These are phyloP conservation scores for Fraxinus greggii DNA, from an alignment of 305 asterid species.

Conservation along the genomic window DNA sequence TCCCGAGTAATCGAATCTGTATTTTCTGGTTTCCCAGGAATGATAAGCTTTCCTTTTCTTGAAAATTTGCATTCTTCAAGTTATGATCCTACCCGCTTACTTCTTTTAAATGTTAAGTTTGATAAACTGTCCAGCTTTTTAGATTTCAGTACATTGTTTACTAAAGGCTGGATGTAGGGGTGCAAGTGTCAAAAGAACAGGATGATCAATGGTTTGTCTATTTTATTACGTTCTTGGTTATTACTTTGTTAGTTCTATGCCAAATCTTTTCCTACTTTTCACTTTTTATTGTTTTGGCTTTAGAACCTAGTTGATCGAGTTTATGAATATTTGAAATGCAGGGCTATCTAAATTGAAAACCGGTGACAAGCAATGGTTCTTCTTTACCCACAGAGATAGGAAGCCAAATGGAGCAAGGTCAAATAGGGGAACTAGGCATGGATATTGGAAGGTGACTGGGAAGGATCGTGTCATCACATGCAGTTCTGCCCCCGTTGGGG, in stretches of 20 bases:
- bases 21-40: background rate
- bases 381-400: slow-evolving; percentile 81
- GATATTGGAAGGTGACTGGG: slow-evolving; percentile 97
- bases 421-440: slow-evolving; percentile 64
- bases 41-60: background rate
- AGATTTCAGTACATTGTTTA: background rate
- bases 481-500: slow-evolving; percentile 67
- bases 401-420: slow-evolving; percentile 80
- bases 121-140: background rate
- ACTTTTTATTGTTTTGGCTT: background rate
- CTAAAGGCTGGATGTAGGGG: background rate
- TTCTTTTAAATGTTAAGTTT: background rate
- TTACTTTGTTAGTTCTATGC: background rate
- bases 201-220: background rate
- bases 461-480: slow-evolving; percentile 69
- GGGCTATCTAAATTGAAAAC: slow-evolving; percentile 74
- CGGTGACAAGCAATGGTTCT: slow-evolving; percentile 96
- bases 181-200: background rate
- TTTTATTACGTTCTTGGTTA: background rate
- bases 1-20: background rate
- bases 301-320: slow-evolving; percentile 22
- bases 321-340: slow-evolving; percentile 33
- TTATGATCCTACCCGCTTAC: background rate
- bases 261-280: background rate
- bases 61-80: background rate